These are phyloP conservation scores for Heteromeles arbutifolia DNA, from an alignment of 306 rosid species.

Conservation along the genomic window DNA sequence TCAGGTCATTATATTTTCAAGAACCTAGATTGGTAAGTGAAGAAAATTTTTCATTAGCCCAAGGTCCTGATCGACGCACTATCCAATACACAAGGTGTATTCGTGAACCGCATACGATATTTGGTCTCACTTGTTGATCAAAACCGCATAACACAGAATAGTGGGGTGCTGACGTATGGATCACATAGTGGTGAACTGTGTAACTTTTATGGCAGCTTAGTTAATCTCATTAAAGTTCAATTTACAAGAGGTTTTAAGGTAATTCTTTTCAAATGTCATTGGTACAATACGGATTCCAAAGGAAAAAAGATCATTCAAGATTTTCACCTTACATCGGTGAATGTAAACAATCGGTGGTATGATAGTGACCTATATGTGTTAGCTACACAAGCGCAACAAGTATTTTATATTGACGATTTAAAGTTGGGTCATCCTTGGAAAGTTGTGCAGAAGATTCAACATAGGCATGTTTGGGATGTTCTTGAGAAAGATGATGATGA, in stretches of 20 bases:
- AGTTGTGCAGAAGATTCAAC: not conserved
- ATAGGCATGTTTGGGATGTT: not conserved
- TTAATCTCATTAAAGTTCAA: too few relatives aligned
- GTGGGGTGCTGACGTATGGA: not conserved
- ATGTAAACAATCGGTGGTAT: too few relatives aligned
- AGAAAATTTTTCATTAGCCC: too few relatives aligned
- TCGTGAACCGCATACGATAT: not conserved
- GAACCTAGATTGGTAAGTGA: not conserved
- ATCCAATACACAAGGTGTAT: not conserved
- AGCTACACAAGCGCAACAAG: not conserved
- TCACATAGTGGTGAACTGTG: not conserved
- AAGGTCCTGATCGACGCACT: too few relatives aligned
- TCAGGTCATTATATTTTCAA: not conserved
- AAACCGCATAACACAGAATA: not conserved
- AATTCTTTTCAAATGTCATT: too few relatives aligned
- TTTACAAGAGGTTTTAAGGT: too few relatives aligned
- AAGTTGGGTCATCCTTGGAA: not conserved
- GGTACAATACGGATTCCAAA: too few relatives aligned
- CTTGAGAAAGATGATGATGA: not conserved
- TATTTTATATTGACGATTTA: not conserved
- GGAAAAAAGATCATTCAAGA: too few relatives aligned
- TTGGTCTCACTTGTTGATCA: not conserved
- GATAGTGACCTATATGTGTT: not conserved
- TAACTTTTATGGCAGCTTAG: too few relatives aligned
- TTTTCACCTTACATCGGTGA: too few relatives aligned